Evolutionary conservation across 345 rosid genomes (phyloP).

Genomic region (Noccaea caerulescens): DNA sequence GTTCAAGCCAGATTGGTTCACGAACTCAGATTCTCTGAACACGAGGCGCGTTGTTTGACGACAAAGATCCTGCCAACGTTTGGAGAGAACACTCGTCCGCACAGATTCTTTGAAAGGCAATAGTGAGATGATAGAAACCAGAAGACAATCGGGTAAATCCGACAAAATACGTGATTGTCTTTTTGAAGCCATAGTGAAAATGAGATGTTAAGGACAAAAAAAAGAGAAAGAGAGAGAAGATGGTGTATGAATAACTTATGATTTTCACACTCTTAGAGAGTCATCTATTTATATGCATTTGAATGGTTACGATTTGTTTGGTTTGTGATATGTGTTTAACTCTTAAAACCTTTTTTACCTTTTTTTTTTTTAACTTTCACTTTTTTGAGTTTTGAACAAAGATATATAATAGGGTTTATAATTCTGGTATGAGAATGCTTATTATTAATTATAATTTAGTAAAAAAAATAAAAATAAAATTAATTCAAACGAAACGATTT

Average conservation of each 20-base stretch:
- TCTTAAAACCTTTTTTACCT: not conserved
- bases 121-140: not conserved
- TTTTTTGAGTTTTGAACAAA: not conserved
- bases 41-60: conserved; percentile 11
- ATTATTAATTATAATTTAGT: not conserved
- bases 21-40: conserved; percentile 31
- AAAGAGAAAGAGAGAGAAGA: not conserved
- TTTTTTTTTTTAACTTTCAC: not conserved
- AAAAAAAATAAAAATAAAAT: not conserved
- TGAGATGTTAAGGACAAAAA: not conserved
- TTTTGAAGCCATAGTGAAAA: conserved; percentile 10
- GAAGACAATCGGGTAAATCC: conserved; percentile 9
- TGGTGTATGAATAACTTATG: not conserved
- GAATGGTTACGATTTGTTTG: not conserved
- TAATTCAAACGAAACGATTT: not conserved
- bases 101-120: conserved; percentile 32
- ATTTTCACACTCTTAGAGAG: not conserved
- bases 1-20: not conserved
- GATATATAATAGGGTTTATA: not conserved
- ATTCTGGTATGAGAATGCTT: not conserved
- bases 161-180: not conserved
- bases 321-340: conserved; percentile 6
- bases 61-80: conserved; percentile 27
- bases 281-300: conserved; percentile 17
- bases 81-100: conserved; percentile 29